Conservation (phyloP, 495 filamentous ascomycete genomes). For the Xylaria venustula region DNA sequence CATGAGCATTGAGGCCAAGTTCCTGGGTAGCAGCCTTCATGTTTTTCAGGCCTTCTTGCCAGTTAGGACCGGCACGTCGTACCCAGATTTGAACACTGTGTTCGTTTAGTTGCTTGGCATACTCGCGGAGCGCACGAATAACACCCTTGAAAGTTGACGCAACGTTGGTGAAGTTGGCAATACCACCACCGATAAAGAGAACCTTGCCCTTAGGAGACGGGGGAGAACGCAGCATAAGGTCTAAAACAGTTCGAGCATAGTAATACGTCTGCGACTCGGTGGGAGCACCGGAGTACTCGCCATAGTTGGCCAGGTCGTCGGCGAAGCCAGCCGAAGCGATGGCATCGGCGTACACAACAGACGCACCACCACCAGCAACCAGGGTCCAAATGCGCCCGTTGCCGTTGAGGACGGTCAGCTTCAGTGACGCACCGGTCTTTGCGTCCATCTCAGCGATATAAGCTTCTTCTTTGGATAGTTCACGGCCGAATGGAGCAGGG, state of each 20-base stretch:
- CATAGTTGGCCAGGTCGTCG: slow-evolving; percentile 97
- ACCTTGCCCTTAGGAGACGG: slow-evolving; percentile 88
- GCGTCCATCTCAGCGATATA: slow-evolving; percentile 98
- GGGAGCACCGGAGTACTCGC: slow-evolving; percentile 98
- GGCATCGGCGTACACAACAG: slow-evolving; percentile 97
- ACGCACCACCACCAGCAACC: slow-evolving; percentile 98
- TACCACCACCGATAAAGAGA: slow-evolving; percentile 98
- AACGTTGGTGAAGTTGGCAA: slow-evolving; percentile 99
- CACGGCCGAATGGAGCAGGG: slow-evolving; percentile 97
- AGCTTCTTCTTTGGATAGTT: slow-evolving; percentile 96
- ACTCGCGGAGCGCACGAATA: slow-evolving; percentile 93
- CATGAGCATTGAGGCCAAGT: slow-evolving; percentile 89
- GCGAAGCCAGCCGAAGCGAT: slow-evolving; percentile 96
- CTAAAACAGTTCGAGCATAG: slow-evolving; percentile 94
- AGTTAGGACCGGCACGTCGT: slow-evolving; percentile 97
- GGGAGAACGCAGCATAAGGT: slow-evolving; percentile 95
- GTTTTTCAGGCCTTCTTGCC: slow-evolving; percentile 99
- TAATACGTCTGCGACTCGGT: slow-evolving; percentile 98
- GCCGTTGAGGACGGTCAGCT: slow-evolving; percentile 93
- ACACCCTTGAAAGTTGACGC: slow-evolving; percentile 99
- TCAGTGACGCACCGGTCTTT: slow-evolving; percentile 98
- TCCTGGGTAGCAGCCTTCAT: slow-evolving; percentile 95
- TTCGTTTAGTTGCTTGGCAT: slow-evolving; percentile 79
- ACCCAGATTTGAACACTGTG: slow-evolving; percentile 99
- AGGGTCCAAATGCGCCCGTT: slow-evolving; percentile 94